A percentile compares a stretch with the other conserved stretches of the same genome.
Conservation (phyloP, 305 asterid genomes). For the Euphrasia arctica region DNA sequence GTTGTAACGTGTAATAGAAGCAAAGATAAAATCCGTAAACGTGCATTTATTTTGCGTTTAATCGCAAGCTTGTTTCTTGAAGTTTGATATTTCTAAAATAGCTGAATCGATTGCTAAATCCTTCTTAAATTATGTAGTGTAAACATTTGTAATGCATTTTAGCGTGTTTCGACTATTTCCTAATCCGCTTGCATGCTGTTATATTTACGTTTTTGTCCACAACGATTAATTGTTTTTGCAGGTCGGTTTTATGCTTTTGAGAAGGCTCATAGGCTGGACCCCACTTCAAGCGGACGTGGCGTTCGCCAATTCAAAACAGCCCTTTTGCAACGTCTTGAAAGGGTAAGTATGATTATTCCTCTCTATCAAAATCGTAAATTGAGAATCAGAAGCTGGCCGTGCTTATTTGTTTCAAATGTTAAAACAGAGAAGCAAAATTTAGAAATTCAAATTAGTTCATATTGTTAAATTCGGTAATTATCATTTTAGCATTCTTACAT, state of each 20-base stretch:
- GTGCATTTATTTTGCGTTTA: constrained; percentile 10
- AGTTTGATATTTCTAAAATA: too few relatives aligned
- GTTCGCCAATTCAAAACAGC: constrained; percentile 99
- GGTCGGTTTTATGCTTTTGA: constrained; percentile 99
- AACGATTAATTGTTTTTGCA: constrained; percentile 29
- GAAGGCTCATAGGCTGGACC: constrained; percentile 96
- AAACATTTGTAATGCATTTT: too few relatives aligned
- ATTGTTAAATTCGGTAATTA: too few relatives aligned
- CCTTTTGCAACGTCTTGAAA: constrained; percentile 93
- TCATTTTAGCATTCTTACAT: not conserved
- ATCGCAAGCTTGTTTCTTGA: too few relatives aligned
- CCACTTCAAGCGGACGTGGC: constrained; percentile 97
- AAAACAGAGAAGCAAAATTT: not conserved
- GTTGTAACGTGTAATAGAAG: not conserved
- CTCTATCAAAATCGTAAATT: not conserved
- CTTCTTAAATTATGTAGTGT: too few relatives aligned
- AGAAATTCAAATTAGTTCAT: not conserved
- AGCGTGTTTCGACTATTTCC: too few relatives aligned
- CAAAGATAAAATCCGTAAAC: not conserved
- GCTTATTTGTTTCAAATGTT: not conserved
- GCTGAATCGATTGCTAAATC: too few relatives aligned
- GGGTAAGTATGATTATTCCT: constrained; percentile 49
- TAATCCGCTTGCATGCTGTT: not conserved
- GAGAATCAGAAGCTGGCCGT: not conserved
- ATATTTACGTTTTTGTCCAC: constrained; percentile 5